A percentile compares a stretch with the other conserved stretches of the same genome.
phyloP scores from a whole-genome alignment of 768 basidiomycete species.

The Boletus patriciae region DNA sequence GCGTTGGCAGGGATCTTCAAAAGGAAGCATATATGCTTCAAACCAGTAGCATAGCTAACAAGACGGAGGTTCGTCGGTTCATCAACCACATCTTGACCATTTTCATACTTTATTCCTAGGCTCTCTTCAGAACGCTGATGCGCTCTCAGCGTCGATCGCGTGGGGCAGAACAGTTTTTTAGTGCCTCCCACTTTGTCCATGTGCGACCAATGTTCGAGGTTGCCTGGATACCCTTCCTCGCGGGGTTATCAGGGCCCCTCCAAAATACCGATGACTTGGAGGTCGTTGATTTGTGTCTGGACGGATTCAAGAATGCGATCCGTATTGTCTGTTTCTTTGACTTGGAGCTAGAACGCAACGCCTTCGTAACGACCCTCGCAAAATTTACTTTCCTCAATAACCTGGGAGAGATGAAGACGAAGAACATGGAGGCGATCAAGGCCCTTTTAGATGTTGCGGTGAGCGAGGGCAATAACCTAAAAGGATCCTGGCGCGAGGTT shows the following conservation, averaged over 20 bases:
- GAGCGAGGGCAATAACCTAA: slow-evolving; percentile 94
- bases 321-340: slow-evolving; percentile 97
- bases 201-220: slow-evolving; percentile 99
- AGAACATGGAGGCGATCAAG: slow-evolving; percentile 99
- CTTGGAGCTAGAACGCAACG: slow-evolving; percentile 95
- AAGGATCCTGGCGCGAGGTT: slow-evolving; percentile 95
- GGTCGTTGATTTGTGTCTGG: slow-evolving; percentile 86
- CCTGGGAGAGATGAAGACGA: slow-evolving; percentile 96
- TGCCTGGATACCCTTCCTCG: slow-evolving; percentile 97
- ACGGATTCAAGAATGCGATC: slow-evolving; percentile 97
- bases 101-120: slow-evolving; percentile 44
- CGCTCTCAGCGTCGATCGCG: slow-evolving; percentile 85
- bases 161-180: slow-evolving; percentile 86
- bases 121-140: slow-evolving; percentile 90
- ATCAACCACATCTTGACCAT: neutral
- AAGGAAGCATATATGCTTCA: slow-evolving; percentile 95
- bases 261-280: slow-evolving; percentile 96
- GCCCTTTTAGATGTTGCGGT: slow-evolving; percentile 91
- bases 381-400: slow-evolving; percentile 99
- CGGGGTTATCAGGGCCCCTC: slow-evolving; percentile 89
- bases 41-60: slow-evolving; percentile 93
- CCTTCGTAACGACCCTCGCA: slow-evolving; percentile 92
- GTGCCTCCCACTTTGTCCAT: slow-evolving; percentile 94
- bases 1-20: slow-evolving; percentile 92
- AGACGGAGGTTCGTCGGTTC: slow-evolving; percentile 73